Evolutionary conservation across 768 basidiomycete genomes (phyloP).

Genomic region (Cystofilobasidium capitatum): DNA sequence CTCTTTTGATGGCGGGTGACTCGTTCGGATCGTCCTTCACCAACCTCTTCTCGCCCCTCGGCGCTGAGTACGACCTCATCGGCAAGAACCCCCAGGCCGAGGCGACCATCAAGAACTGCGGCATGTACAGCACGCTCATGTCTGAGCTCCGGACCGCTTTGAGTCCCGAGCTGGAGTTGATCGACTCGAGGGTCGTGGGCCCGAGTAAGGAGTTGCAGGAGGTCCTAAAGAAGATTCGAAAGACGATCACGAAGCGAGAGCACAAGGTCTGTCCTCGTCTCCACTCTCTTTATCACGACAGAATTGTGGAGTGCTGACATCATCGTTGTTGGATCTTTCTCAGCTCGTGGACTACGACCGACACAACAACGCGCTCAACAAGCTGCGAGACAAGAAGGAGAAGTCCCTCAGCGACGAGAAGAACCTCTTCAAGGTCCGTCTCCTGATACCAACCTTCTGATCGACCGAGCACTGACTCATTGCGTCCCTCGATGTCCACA

Average conservation of each 20-base stretch:
- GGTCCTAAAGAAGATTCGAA: constrained; percentile 77
- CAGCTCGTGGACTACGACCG: constrained; percentile 89
- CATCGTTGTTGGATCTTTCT: background rate
- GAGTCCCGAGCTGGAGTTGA: constrained; percentile 84
- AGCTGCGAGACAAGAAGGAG: constrained; percentile 96
- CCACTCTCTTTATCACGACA: no score
- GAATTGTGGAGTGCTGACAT: background rate
- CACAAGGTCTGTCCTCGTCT: constrained; percentile 60
- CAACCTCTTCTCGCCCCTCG: constrained; percentile 31
- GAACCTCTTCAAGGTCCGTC: constrained; percentile 79
- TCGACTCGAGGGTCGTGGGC: constrained; percentile 70
- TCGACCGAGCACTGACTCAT: background rate
- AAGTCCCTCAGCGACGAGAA: constrained; percentile 93
- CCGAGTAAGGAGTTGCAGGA: constrained; percentile 83
- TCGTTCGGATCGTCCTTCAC: constrained; percentile 41
- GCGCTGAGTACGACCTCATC: constrained; percentile 64
- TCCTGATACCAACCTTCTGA: background rate
- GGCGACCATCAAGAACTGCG: constrained; percentile 68
- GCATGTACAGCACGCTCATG: constrained; percentile 61
- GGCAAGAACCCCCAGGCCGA: constrained; percentile 67
- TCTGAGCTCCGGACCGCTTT: constrained; percentile 50
- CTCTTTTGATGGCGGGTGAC: constrained; percentile 39
- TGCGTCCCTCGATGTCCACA: constrained; percentile 34
- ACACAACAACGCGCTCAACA: constrained; percentile 87
- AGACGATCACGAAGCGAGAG: constrained; percentile 90